Evolutionary conservation across 495 filamentous ascomycete species (phyloP).

Genomic region (Aspergillus olivimuriae): DNA sequence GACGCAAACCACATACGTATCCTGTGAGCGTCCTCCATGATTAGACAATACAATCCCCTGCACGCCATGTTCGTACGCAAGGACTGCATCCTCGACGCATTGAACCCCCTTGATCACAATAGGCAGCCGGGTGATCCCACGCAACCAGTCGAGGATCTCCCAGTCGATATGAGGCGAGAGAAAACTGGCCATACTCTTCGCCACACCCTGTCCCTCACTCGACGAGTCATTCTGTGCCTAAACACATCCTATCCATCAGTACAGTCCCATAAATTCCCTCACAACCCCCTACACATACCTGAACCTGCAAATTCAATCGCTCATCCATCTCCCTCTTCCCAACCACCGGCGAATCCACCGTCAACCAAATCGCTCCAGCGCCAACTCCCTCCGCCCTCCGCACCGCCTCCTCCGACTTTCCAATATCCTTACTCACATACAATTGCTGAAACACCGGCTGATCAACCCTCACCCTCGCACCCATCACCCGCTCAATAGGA

Average conservation of each 20-base stretch:
- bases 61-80: conserved; percentile 59
- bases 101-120: conserved; percentile 88
- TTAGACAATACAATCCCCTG: conserved; percentile 69
- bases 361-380: conserved; percentile 66
- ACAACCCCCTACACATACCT: conserved; percentile 12
- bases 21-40: conserved; percentile 45
- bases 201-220: conserved; percentile 56
- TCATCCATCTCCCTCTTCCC: conserved; percentile 60
- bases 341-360: conserved; percentile 58
- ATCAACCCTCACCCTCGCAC: conserved; percentile 35
- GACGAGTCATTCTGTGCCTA: conserved; percentile 4
- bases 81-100: conserved; percentile 78
- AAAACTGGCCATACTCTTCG: conserved; percentile 68
- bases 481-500: conserved; percentile 66
- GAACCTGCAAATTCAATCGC: conserved; percentile 48
- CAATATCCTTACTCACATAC: conserved; percentile 80
- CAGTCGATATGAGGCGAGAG: conserved; percentile 75
- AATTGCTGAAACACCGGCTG: conserved; percentile 83
- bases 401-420: conserved; percentile 69
- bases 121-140: conserved; percentile 71
- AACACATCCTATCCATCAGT: not conserved
- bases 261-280: not conserved
- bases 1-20: no score
- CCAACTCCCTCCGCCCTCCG: conserved; percentile 70
- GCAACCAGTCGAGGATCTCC: conserved; percentile 78